Evolutionary conservation across 805 yeast species (phyloP), one percentile per base, ranked within the genome.

Genomic region (Cyberlindnera euphorbiae): DNA sequence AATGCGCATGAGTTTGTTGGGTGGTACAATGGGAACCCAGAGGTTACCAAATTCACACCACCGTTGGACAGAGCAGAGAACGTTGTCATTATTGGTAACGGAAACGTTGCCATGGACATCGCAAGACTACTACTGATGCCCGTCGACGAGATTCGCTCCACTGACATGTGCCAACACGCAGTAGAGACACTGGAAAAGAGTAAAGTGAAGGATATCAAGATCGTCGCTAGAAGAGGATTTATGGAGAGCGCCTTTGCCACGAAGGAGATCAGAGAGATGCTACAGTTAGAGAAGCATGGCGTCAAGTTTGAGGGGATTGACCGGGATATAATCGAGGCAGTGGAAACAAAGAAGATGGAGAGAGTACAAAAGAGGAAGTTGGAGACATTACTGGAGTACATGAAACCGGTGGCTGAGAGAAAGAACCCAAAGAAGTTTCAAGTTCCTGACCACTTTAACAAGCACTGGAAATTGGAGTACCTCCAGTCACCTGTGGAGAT

Each of bases 11-110:
- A 79, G 39, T 83, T 93, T 63, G 97, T 93, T 17, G 93, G 86
- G 30, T 93, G 98, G 98, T 93, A 93, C 59, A 93, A 93, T 52
- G 95, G 95, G 0, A 82, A 80, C 48, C 96, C 96, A 0, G 78
- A 73, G 25, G 65, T 64, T 30, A 62, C 26, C 21, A 14, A 12
- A 16, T 55, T 67, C 12, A 59, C 67, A 15, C 82, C 86, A 5
- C 77, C 78, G n/a, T 66, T 90, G 49, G 67, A 69, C 3, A 61
- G 70, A 21, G 79, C 79, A 3, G 71, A 73, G 42, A 66, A 70
- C 26, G 95, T 87, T 2, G 75, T 82, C 0, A 80, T 93, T 22
- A 73, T 93, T n/a, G 99, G 99, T 6, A 90, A 89, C 58, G 98
- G 98, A 30, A 93, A 93, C 55, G 98, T 93, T 13, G 96, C 97